A percentile compares a stretch with the other conserved stretches of the same genome.
phyloP scores from a whole-genome alignment of 306 rosid genomes.

The Urtica urens region DNA sequence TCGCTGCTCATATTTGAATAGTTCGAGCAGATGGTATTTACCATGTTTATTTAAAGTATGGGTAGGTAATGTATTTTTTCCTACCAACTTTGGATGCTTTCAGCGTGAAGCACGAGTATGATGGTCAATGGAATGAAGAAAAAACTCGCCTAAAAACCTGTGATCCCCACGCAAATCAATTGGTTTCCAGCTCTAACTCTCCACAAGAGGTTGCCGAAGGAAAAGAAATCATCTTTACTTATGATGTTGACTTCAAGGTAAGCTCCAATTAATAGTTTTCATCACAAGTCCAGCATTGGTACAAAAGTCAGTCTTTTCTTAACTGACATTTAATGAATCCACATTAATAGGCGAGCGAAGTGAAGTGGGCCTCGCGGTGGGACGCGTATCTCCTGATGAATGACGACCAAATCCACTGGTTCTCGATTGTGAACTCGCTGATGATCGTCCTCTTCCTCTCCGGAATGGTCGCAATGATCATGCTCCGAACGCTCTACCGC shows the following conservation, averaged over 20 bases:
- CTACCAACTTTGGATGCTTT: not conserved
- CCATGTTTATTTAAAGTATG: constrained; percentile 10
- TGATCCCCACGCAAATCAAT: constrained; percentile 81
- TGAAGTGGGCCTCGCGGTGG: constrained; percentile 99
- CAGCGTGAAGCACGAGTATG: constrained; percentile 84
- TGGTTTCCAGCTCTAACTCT: constrained; percentile 60
- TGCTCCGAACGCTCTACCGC: constrained; percentile 94
- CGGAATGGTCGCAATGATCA: constrained; percentile 98
- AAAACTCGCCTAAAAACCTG: constrained; percentile 75
- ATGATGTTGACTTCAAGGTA: constrained; percentile 92
- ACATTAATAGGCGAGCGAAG: constrained; percentile 80
- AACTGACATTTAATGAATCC: constrained; percentile 14
- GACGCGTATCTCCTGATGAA: constrained; percentile 94
- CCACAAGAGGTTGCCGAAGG: constrained; percentile 96
- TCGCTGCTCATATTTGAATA: not conserved
- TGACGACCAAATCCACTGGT: constrained; percentile 96
- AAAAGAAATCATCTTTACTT: constrained; percentile 77
- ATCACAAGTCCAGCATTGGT: not conserved
- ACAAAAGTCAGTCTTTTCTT: not conserved
- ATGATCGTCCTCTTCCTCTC: constrained; percentile 99
- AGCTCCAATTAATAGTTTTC: constrained; percentile 5
- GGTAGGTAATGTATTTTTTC: constrained; percentile 13
- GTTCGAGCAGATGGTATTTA: not conserved
- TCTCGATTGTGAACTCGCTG: constrained; percentile 86
- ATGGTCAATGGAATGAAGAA: constrained; percentile 63